Evolutionary conservation across 2,329 filamentous ascomycete genomes (phyloP), one percentile per base, ranked within the genome.

Genomic region (Diplodia seriata): DNA sequence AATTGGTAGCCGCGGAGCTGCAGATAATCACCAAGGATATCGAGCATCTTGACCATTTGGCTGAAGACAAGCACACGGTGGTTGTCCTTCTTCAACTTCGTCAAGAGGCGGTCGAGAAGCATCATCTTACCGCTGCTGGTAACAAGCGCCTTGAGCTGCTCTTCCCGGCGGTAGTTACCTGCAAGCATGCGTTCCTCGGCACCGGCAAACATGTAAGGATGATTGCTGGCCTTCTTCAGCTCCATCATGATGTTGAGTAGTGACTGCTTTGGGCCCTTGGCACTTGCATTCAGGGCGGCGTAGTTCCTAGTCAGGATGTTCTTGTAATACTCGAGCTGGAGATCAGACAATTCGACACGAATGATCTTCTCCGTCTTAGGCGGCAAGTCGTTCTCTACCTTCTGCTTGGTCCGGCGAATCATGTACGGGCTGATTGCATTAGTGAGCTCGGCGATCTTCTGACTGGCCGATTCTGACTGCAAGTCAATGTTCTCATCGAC

Each of bases 111-210:
- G 74, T 99, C 95, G 8, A 99, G 87, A 59, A 99, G 85, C 93
- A 98, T 98, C 95, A 99, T 97, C 82, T 99, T 99, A 73, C 96
- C 96, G 81, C 95, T 99, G 76, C 93, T 97, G 4, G 94, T 94
- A 75, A 99, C 97, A 69, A 99, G 86, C 23, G 92, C 92, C 77
- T 97, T 95, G 73, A 99, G 87, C 70, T 93, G 89, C 76, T 98
- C 95, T 75, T 98, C 94, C 36, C 94, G 91, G 23, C 91, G 89
- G 65, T 87, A 86, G 74, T 90, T 93, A 15, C 92, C 93, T 69
- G 88, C 90, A 62, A 98, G 81, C 14, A 98, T 92, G 72, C 91
- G 92, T 68, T 97, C 92, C 77, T 99, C 95, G 2, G 93, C 94
- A 70, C 93, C 94, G 2, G 92, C 91, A 73, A 99, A 98, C 90